Percentiles rank a stretch among this genome's conserved stretches.
These are phyloP conservation scores for Zizania palustris DNA, from an alignment of 202 grass and related monocot species.

Conservation along the genomic window DNA sequence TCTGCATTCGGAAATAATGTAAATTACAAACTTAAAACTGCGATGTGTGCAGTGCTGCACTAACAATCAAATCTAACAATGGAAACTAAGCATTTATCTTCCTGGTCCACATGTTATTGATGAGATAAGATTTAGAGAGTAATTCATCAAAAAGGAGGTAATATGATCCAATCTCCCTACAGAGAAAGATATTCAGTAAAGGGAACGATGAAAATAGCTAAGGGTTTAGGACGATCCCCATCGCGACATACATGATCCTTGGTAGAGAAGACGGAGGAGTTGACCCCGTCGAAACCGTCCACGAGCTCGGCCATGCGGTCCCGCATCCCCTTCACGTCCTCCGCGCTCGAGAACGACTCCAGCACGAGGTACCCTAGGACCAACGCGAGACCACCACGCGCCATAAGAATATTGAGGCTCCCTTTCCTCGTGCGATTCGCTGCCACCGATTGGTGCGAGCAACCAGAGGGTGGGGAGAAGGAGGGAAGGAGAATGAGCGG, in stretches of 20 bases:
- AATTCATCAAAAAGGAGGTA: too few species aligned
- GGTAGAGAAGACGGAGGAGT: conserved; percentile 70
- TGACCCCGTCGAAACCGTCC: conserved; percentile 60
- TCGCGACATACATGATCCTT: conserved; percentile 67
- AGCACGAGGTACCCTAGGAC: conserved; percentile 75
- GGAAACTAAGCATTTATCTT: too few species aligned
- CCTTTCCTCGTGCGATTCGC: conserved; percentile 3
- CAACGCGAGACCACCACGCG: neutral
- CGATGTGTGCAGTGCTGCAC: neutral
- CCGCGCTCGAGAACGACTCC: conserved; percentile 66
- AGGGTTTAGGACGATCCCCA: neutral
- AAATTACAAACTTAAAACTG: neutral
- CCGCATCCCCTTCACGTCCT: conserved; percentile 75
- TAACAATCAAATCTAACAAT: conserved; percentile 5
- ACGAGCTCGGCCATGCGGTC: conserved; percentile 74
- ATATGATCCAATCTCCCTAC: too few species aligned
- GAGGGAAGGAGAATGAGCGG: neutral
- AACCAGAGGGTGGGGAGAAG: neutral
- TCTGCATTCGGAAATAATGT: conserved; percentile 51
- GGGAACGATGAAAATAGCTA: conserved; percentile 2
- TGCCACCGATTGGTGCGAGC: neutral
- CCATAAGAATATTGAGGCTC: conserved; percentile 35
- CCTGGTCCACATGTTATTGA: too few species aligned
- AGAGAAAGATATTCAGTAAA: neutral
- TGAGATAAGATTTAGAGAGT: too few species aligned